Percentiles rank a stretch among this genome's conserved stretches.
phyloP scores from a whole-genome alignment of 2,329 filamentous ascomycete genomes.

The Myriosclerotinia scirpicola region DNA sequence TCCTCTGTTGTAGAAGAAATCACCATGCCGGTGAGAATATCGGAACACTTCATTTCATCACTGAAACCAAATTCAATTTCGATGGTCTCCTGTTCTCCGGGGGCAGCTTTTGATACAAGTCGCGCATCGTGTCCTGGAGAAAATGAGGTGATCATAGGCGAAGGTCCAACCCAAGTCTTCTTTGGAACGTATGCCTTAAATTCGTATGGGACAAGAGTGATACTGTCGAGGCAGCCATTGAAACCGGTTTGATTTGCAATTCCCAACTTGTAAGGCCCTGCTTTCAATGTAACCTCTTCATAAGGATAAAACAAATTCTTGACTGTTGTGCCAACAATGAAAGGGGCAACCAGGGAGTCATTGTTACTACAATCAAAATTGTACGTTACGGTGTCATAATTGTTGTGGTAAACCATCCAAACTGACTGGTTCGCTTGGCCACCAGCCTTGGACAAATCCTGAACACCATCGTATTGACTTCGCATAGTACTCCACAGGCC shows the following conservation, averaged over 20 bases:
- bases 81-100: constrained; percentile 47
- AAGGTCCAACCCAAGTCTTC: constrained; percentile 50
- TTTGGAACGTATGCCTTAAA: constrained; percentile 59
- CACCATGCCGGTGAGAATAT: constrained; percentile 50
- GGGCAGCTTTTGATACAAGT: constrained; percentile 49
- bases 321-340: constrained; percentile 53
- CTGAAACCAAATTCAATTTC: constrained; percentile 59
- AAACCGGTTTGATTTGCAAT: constrained; percentile 48
- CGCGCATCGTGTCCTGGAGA: constrained; percentile 62
- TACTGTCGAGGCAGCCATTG: constrained; percentile 59
- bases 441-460: constrained; percentile 49
- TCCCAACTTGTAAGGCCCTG: constrained; percentile 47
- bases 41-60: constrained; percentile 59
- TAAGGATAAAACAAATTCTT: constrained; percentile 64
- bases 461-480: constrained; percentile 50
- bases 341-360: constrained; percentile 57
- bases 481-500: constrained; percentile 62
- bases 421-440: constrained; percentile 48
- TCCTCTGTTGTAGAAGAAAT: constrained; percentile 54
- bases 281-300: constrained; percentile 53
- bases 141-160: constrained; percentile 55
- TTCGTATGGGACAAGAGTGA: constrained; percentile 53
- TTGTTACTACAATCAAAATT: constrained; percentile 53
- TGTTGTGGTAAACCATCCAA: constrained; percentile 55
- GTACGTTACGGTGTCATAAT: constrained; percentile 51